phyloP scores from a whole-genome alignment of 768 basidiomycete species.

The Podaxis pistillaris region DNA sequence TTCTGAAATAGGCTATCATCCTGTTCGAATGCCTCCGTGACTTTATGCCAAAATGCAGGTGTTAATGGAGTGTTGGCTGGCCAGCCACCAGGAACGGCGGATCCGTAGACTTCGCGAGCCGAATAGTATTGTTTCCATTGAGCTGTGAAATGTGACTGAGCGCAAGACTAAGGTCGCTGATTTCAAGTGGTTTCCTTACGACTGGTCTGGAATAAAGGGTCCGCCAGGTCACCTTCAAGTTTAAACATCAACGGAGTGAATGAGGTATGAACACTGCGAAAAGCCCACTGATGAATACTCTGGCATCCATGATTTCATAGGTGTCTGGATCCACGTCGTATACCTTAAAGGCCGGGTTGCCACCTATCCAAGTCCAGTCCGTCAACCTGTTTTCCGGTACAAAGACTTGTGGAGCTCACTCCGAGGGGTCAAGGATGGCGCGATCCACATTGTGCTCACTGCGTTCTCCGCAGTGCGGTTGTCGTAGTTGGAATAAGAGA shows the following conservation, averaged over 20 bases:
- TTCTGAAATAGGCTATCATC: slow-evolving; percentile 45
- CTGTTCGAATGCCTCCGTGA: slow-evolving; percentile 50
- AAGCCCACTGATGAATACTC: slow-evolving; percentile 45
- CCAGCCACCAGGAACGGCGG: slow-evolving; percentile 37
- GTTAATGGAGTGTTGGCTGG: slow-evolving; percentile 37
- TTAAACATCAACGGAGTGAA: not conserved
- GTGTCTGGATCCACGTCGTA: slow-evolving; percentile 69
- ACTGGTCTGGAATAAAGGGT: slow-evolving; percentile 42
- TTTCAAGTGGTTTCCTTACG: slow-evolving; percentile 31
- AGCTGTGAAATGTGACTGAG: slow-evolving; percentile 26
- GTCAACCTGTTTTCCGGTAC: not conserved
- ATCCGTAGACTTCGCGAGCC: slow-evolving; percentile 50
- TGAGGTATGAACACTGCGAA: not conserved
- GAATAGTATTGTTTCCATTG: slow-evolving; percentile 57
- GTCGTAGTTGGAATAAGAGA: slow-evolving; percentile 55
- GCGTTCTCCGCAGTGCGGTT: slow-evolving; percentile 44
- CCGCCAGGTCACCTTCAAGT: slow-evolving; percentile 37
- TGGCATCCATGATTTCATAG: slow-evolving; percentile 61
- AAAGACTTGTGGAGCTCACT: slow-evolving; percentile 30
- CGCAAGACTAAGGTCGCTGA: not conserved
- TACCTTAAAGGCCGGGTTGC: slow-evolving; percentile 55
- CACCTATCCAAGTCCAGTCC: slow-evolving; percentile 30
- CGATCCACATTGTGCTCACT: slow-evolving; percentile 46
- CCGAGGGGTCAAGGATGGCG: slow-evolving; percentile 57
- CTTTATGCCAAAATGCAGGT: slow-evolving; percentile 58